These are phyloP conservation scores for Eucalyptus pauciflora DNA, from an alignment of 345 rosid species.

Conservation along the genomic window DNA sequence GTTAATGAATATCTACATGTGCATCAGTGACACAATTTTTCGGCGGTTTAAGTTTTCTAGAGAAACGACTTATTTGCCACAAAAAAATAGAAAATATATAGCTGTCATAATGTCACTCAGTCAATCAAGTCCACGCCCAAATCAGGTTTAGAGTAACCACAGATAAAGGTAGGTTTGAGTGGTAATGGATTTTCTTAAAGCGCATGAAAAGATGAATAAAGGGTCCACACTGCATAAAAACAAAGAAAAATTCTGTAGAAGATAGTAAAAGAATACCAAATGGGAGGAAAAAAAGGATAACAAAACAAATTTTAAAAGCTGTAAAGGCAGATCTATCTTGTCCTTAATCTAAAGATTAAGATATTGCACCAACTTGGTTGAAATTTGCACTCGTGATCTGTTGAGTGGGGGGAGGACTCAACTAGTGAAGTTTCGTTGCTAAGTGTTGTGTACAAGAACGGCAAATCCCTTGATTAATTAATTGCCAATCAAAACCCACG, in stretches of 20 bases:
- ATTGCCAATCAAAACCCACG: not conserved
- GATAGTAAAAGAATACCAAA: not conserved
- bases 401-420: not conserved
- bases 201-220: not conserved
- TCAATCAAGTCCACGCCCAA: not conserved
- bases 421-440: not conserved
- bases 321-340: not conserved
- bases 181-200: not conserved
- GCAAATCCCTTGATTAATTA: not conserved
- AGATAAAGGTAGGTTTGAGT: not conserved
- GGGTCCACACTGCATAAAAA: not conserved
- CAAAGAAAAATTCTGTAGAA: not conserved
- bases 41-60: not conserved
- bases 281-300: not conserved
- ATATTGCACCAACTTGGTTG: not conserved
- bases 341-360: not conserved
- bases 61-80: not conserved
- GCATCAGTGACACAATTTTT: not conserved
- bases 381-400: not conserved
- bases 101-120: not conserved
- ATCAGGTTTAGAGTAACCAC: not conserved
- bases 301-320: not conserved
- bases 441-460: not conserved
- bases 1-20: not conserved
- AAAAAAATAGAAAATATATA: not conserved